phyloP scores from a whole-genome alignment of 805 yeast genomes.

The Sugiyamaella qingdaonensis region DNA sequence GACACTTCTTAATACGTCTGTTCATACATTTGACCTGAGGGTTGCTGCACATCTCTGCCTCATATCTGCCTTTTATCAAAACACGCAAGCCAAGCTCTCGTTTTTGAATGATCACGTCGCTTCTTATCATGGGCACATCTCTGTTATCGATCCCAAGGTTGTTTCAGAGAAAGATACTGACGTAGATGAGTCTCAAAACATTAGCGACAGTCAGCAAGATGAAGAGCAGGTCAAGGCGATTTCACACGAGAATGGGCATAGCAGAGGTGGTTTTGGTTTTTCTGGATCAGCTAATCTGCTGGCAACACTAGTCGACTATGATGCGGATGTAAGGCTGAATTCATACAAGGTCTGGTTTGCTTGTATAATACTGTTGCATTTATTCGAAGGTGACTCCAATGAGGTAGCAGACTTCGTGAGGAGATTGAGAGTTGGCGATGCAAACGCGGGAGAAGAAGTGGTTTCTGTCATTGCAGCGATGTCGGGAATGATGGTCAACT shows the following conservation, averaged over 20 bases:
- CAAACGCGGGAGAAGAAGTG: slow-evolving; percentile 56
- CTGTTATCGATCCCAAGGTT: neutral
- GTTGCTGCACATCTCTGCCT: slow-evolving; percentile 65
- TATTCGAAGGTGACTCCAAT: slow-evolving; percentile 49
- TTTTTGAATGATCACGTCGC: slow-evolving; percentile 66
- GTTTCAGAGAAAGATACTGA: neutral
- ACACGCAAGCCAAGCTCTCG: slow-evolving; percentile 53
- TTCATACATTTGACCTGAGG: slow-evolving; percentile 79
- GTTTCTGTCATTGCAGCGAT: slow-evolving; percentile 69
- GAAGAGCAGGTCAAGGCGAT: neutral
- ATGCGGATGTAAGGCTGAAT: slow-evolving; percentile 64
- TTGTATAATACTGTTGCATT: slow-evolving; percentile 54
- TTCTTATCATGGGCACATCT: slow-evolving; percentile 28
- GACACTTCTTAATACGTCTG: slow-evolving; percentile 74
- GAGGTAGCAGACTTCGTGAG: slow-evolving; percentile 36
- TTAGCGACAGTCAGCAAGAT: neutral
- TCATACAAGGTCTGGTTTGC: slow-evolving; percentile 91
- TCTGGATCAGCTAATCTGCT: slow-evolving; percentile 54
- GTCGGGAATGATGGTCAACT: slow-evolving; percentile 65
- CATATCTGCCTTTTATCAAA: slow-evolving; percentile 63
- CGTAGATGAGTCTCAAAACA: neutral
- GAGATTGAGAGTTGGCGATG: slow-evolving; percentile 51
- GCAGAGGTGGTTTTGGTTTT: slow-evolving; percentile 1
- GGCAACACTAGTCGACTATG: slow-evolving; percentile 68
- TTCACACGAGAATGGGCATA: neutral